Evolutionary conservation across 495 filamentous ascomycete species (phyloP).

Genomic region (Copromyces sp.): DNA sequence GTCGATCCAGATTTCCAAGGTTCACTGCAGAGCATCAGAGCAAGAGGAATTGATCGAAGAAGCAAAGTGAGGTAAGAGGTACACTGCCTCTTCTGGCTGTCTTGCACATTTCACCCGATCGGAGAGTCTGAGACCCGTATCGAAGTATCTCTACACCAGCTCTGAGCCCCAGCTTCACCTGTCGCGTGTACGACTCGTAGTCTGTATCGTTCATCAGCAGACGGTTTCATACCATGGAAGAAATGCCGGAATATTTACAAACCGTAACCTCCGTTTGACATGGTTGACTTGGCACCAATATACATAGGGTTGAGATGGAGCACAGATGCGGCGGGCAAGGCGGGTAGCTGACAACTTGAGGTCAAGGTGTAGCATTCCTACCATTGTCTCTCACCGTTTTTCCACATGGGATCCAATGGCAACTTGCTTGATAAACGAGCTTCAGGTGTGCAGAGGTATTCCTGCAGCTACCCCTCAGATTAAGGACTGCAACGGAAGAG

Average conservation of each 20-base stretch:
- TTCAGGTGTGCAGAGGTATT: background rate
- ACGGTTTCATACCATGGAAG: background rate
- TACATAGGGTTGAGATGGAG: slow-evolving; percentile 13
- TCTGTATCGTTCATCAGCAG: background rate
- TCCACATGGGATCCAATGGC: background rate
- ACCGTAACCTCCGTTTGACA: background rate
- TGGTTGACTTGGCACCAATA: slow-evolving; percentile 5
- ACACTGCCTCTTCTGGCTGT: background rate
- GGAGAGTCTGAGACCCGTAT: background rate
- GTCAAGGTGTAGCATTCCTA: background rate
- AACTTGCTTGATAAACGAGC: background rate
- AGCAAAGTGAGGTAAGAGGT: background rate
- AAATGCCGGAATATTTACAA: background rate
- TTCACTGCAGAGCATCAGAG: background rate
- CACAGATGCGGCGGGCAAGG: background rate
- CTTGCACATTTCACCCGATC: background rate
- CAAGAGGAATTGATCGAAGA: background rate
- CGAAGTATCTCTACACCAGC: background rate
- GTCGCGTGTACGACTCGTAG: background rate
- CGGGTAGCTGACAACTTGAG: background rate
- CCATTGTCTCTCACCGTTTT: background rate
- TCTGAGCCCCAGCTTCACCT: no score
- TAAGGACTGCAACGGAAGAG: slow-evolving; percentile 9
- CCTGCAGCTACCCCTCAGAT: slow-evolving; percentile 12
- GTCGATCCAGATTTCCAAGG: background rate